Percentiles rank a stretch among this genome's conserved stretches.
phyloP scores from a whole-genome alignment of 176 grass and related monocot genomes.

The Paspalum notatum region DNA sequence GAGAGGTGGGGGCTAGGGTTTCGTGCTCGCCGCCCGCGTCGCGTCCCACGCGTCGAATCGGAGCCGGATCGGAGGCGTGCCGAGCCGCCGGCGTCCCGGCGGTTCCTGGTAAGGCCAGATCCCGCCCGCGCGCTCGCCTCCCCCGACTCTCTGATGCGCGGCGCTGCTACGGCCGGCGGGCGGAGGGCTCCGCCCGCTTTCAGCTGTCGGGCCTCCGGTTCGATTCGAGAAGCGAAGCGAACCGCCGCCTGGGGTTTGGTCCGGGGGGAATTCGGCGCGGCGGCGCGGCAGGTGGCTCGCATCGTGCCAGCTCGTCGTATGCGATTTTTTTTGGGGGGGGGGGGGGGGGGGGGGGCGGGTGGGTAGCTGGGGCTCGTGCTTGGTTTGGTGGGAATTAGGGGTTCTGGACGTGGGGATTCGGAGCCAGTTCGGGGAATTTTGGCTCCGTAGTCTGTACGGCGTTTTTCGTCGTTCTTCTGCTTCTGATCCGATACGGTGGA shows the following conservation, averaged over 20 bases:
- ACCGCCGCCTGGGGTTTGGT: neutral
- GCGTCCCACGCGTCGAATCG: constrained; percentile 47
- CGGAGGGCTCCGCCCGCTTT: neutral
- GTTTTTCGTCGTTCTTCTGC: neutral
- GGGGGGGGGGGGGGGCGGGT: too few species aligned
- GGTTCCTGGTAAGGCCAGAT: constrained; percentile 42
- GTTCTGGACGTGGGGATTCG: neutral
- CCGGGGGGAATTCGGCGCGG: neutral
- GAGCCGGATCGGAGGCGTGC: neutral
- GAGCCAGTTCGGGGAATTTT: neutral
- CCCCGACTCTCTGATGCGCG: neutral
- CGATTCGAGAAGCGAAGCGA: neutral
- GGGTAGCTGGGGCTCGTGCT: neutral
- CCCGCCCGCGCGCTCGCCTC: neutral
- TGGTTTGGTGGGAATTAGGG: neutral
- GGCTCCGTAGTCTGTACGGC: neutral
- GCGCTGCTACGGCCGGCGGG: neutral
- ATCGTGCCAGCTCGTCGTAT: neutral
- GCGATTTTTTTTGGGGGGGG: too few species aligned
- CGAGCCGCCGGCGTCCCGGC: neutral
- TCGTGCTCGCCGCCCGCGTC: constrained; percentile 33
- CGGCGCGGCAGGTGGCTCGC: neutral
- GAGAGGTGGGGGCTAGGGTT: constrained; percentile 32
- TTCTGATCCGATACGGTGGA: neutral
- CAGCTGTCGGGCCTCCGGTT: too few species aligned